A percentile compares a stretch with the other conserved stretches of the same genome.
Evolutionary conservation across 495 filamentous ascomycete genomes (phyloP).

Genomic region (Cryomyces antarcticus): DNA sequence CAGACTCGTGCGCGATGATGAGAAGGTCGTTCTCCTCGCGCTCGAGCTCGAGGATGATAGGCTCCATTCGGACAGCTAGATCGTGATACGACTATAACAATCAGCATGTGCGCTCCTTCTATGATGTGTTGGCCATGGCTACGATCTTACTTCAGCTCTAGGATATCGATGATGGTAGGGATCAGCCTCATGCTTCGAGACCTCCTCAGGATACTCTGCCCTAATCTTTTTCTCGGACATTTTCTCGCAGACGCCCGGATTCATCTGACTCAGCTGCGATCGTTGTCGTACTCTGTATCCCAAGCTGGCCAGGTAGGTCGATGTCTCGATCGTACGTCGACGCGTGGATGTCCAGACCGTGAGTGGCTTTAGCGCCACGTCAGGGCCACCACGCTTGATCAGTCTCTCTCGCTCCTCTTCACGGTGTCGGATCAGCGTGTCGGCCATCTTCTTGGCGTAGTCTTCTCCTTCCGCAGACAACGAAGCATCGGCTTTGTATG

Average conservation of each 20-base stretch:
- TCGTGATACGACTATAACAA: conserved; percentile 80
- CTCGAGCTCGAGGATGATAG: conserved; percentile 94
- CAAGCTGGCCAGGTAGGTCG: conserved; percentile 48
- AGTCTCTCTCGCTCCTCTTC: conserved; percentile 55
- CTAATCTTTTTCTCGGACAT: conserved; percentile 67
- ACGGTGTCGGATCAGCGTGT: conserved; percentile 60
- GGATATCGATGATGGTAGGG: conserved; percentile 97
- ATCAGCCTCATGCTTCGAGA: conserved; percentile 78
- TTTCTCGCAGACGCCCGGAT: conserved; percentile 88
- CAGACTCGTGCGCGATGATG: conserved; percentile 95
- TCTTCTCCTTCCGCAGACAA: conserved; percentile 61
- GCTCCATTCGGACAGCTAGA: conserved; percentile 90
- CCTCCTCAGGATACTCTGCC: conserved; percentile 66
- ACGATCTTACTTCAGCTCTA: conserved; percentile 59
- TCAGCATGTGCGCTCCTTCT: conserved; percentile 5
- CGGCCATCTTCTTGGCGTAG: conserved; percentile 79
- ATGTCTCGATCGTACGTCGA: conserved; percentile 78
- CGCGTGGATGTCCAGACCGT: conserved; percentile 90
- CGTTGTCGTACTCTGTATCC: conserved; percentile 78
- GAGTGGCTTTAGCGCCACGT: conserved; percentile 53
- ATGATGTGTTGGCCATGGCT: neutral
- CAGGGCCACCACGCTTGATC: conserved; percentile 44
- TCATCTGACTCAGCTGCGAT: conserved; percentile 89
- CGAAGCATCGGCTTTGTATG: conserved; percentile 73
- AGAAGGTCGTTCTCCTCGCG: conserved; percentile 91